A percentile compares a stretch with the other conserved stretches of the same genome.
Evolutionary conservation across 352 stramenopile species (phyloP).

Genomic region (Phytophthora pini): DNA sequence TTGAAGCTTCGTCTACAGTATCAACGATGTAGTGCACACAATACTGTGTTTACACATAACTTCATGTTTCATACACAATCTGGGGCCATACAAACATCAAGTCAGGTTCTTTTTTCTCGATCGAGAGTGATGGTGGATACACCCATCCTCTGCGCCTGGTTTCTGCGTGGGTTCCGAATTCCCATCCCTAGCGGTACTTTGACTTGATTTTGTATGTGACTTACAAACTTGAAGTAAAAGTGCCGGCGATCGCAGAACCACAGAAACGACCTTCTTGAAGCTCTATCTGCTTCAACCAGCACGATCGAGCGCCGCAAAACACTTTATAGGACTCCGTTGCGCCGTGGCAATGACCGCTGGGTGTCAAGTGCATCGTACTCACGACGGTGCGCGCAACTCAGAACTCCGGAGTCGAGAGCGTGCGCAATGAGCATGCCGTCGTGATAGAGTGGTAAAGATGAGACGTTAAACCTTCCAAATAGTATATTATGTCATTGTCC

Average conservation of each 20-base stretch:
- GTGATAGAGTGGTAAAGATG: constrained; percentile 15
- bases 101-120: constrained; percentile 27
- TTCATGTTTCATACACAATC: background rate
- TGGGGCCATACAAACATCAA: constrained; percentile 5
- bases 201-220: background rate
- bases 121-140: constrained; percentile 32
- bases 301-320: background rate
- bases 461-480: background rate
- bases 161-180: constrained; percentile 30
- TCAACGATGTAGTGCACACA: background rate
- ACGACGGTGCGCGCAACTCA: background rate
- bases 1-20: no score
- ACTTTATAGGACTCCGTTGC: background rate
- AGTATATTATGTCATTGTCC: background rate
- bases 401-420: background rate
- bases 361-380: background rate
- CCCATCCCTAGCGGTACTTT: constrained; percentile 8
- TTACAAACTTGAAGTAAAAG: constrained; percentile 5
- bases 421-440: constrained; percentile 12
- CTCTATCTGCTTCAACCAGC: background rate
- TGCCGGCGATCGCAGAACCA: constrained; percentile 13
- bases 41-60: background rate
- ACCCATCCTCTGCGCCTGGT: background rate
- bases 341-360: background rate
- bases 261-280: constrained; percentile 22